Base-by-base conservation (phyloP, 1,284 basidiomycete species). In the Austroboletus niveus region DNA sequence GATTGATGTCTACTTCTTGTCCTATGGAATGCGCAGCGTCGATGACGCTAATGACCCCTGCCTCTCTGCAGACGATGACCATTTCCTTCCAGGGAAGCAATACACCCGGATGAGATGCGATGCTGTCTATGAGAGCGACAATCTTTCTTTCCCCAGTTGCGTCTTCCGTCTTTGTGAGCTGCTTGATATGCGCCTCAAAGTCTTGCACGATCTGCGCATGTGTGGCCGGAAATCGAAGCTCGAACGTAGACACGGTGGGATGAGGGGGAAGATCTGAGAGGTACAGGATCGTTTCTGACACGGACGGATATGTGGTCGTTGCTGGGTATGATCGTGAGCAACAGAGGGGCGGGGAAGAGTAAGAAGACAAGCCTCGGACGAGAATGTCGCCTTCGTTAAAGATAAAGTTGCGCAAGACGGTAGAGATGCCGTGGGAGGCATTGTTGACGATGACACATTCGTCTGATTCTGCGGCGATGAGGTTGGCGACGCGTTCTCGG, bases 1-100 rank as follows among this genome's bases (percentile, higher is more conserved):
- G 59, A 63, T 92, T 78, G 48, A 92, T 73, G 44, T 80, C 70
- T 11, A 76, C 56, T 53, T 82, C 80, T 57, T 83, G 81, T 0
- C 92, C 92, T 43, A 94, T 84, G 4, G 85, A 84, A 66, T 96
- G 94, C 0, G 94, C 94, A 0, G 78, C 94, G 60, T 97, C 94
- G 14, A 97, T 69, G 15, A 94, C 68, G 49, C 79, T 86, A 69
- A 82, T 80, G 3, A 86, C 78, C 4, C 81, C 81, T 50, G 85
- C 82, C 57, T 88, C 79, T 58, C 77, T 78, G 62, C 85, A 87
- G n/a, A 91, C 73, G 20, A 74, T 67, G 0, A 87, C 83, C 63
- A 95, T 75, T 55, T 85, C 79, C 63, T 87, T 74, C 94, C 93
- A 96, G 0, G 94, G 94, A 31, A 92, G 72, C 0, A 75, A 63